phyloP scores from a whole-genome alignment of 1,139 yeast genomes.

The Blastobotrys persicus region DNA sequence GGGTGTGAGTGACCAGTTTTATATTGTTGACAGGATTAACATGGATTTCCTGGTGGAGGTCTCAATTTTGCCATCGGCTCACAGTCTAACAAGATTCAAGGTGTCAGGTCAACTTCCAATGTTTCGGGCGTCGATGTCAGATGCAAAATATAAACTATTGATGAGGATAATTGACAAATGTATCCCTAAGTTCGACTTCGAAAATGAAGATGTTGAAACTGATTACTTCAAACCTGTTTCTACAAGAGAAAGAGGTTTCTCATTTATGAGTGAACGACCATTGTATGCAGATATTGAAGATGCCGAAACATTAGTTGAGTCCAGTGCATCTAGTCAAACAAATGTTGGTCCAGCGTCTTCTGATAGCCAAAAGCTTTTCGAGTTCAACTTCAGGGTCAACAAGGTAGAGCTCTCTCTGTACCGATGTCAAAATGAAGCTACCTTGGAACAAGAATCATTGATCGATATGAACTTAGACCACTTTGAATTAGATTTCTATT shows the following conservation, averaged over 20 bases:
- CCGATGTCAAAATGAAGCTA: constrained; percentile 61
- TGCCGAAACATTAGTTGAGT: constrained; percentile 10
- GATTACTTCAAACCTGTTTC: constrained; percentile 5
- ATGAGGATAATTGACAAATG: constrained; percentile 73
- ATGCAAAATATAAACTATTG: constrained; percentile 83
- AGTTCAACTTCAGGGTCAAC: constrained; percentile 67
- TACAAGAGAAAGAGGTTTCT: constrained; percentile 12
- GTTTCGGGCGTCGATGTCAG: constrained; percentile 71
- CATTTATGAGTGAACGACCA: constrained; percentile 13
- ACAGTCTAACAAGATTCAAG: constrained; percentile 66
- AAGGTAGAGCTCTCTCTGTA: constrained; percentile 60
- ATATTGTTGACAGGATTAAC: constrained; percentile 73
- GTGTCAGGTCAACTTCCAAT: constrained; percentile 80
- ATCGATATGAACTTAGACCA: constrained; percentile 72
- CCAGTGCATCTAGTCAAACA: neutral
- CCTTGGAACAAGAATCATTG: constrained; percentile 63
- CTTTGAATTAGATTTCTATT: constrained; percentile 58
- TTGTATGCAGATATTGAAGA: constrained; percentile 5
- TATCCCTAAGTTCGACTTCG: constrained; percentile 57
- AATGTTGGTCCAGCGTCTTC: neutral
- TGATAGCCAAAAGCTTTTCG: constrained; percentile 58
- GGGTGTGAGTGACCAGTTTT: constrained; percentile 40
- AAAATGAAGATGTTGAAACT: constrained; percentile 27
- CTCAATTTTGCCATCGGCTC: constrained; percentile 80
- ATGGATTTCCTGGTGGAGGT: constrained; percentile 72